Evolutionary conservation across 2,329 filamentous ascomycete genomes (phyloP).

Genomic region (Talaromyces sp.): DNA sequence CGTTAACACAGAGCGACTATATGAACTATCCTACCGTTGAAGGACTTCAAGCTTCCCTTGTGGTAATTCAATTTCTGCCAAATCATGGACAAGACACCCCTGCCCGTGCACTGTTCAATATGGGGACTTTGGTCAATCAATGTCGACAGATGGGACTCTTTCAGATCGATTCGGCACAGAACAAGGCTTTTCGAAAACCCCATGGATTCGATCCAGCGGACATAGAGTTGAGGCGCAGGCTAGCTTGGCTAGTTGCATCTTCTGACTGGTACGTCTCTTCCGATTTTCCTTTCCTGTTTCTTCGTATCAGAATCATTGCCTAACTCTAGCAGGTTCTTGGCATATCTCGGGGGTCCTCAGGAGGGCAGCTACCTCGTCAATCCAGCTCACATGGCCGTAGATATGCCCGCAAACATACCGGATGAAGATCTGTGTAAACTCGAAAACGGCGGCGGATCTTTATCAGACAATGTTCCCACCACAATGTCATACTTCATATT

Average conservation of each 20-base stretch:
- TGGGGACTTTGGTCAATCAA: constrained; percentile 30
- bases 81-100: constrained; percentile 28
- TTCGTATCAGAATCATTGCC: not conserved
- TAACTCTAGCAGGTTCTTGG: constrained; percentile 34
- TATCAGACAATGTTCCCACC: constrained; percentile 40
- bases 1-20: constrained; percentile 35
- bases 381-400: constrained; percentile 43
- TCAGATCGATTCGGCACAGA: constrained; percentile 31
- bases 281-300: not conserved
- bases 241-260: constrained; percentile 46
- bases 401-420: constrained; percentile 44
- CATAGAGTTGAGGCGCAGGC: constrained; percentile 41
- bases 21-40: constrained; percentile 32
- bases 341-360: constrained; percentile 44
- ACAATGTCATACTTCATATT: constrained; percentile 48
- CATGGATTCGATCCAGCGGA: constrained; percentile 27
- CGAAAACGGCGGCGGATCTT: constrained; percentile 24
- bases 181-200: constrained; percentile 22
- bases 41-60: constrained; percentile 35
- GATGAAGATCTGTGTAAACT: constrained; percentile 37
- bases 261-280: constrained; percentile 42
- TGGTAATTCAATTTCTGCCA: constrained; percentile 32
- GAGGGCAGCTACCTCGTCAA: constrained; percentile 47
- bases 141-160: constrained; percentile 40
- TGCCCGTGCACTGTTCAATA: constrained; percentile 28